Evolutionary conservation across 352 stramenopile species (phyloP).

Genomic region (Phytopythium delawarense): DNA sequence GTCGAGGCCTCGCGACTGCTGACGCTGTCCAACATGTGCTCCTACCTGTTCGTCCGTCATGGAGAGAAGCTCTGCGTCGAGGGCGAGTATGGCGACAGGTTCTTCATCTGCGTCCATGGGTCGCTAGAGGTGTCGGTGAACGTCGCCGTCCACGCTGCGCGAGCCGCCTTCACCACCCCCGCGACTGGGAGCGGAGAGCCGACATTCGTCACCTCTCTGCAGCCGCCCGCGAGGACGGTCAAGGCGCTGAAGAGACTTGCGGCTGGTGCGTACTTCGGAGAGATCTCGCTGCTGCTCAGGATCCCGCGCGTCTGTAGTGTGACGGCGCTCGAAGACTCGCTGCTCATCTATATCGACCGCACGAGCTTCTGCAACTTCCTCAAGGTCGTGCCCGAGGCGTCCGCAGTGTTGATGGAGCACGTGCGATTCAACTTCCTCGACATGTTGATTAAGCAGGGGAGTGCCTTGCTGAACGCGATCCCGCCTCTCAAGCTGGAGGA

Average conservation of each 20-base stretch:
- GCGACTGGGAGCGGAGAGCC: background rate
- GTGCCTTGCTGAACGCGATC: slow-evolving; percentile 48
- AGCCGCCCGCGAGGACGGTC: slow-evolving; percentile 26
- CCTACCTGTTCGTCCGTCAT: slow-evolving; percentile 51
- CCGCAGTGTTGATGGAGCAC: slow-evolving; percentile 52
- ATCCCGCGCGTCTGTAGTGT: slow-evolving; percentile 66
- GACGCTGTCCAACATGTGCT: slow-evolving; percentile 62
- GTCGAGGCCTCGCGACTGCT: slow-evolving; percentile 55
- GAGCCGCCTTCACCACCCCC: slow-evolving; percentile 19
- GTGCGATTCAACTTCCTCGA: slow-evolving; percentile 57
- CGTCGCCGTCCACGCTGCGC: slow-evolving; percentile 22
- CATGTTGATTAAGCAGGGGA: slow-evolving; percentile 56
- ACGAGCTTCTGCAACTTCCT: slow-evolving; percentile 69
- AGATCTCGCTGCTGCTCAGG: slow-evolving; percentile 70
- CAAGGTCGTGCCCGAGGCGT: slow-evolving; percentile 55
- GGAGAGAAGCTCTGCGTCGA: slow-evolving; percentile 49
- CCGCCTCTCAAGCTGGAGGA: slow-evolving; percentile 50
- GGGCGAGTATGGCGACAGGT: slow-evolving; percentile 54
- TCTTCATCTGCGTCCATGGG: slow-evolving; percentile 71
- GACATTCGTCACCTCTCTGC: slow-evolving; percentile 14
- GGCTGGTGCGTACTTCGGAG: slow-evolving; percentile 60
- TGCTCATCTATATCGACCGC: slow-evolving; percentile 69
- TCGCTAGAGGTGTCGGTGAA: slow-evolving; percentile 44
- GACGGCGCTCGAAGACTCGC: slow-evolving; percentile 48
- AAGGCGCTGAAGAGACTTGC: slow-evolving; percentile 51